A percentile compares a stretch with the other conserved stretches of the same genome.
These are phyloP conservation scores for Cladophialophora immunda DNA, from an alignment of 2,329 filamentous ascomycete species.

Conservation along the genomic window DNA sequence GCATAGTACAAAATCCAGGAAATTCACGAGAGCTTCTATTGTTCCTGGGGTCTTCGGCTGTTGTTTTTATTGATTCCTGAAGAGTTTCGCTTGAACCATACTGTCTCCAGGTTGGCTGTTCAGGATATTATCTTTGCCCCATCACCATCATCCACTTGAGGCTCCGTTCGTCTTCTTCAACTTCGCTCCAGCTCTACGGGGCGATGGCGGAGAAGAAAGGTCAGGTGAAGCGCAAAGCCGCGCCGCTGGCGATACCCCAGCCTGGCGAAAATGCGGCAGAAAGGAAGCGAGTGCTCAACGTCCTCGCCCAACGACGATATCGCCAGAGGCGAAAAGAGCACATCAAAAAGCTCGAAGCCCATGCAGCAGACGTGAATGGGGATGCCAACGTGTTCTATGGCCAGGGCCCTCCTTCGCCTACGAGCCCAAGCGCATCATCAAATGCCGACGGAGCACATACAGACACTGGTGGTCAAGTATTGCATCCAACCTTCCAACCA, in stretches of 20 bases:
- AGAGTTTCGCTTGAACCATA: background rate
- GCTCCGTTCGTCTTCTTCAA: background rate
- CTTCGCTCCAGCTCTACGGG: no score
- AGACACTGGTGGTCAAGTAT: background rate
- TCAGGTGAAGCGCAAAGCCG: constrained; percentile 35
- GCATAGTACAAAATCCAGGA: background rate
- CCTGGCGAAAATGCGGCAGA: constrained; percentile 62
- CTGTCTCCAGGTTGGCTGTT: background rate
- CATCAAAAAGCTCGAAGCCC: constrained; percentile 42
- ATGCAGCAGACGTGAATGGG: constrained; percentile 23
- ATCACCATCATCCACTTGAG: background rate
- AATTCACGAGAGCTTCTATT: background rate
- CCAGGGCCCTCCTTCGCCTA: background rate
- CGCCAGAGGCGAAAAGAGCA: constrained; percentile 44
- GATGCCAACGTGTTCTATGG: background rate
- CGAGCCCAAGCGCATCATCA: background rate
- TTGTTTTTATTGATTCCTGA: background rate
- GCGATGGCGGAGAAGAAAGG: constrained; percentile 10
- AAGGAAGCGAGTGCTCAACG: constrained; percentile 63
- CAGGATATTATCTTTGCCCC: background rate
- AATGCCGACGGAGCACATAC: background rate
- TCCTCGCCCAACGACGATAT: constrained; percentile 65
- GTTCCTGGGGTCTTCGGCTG: background rate
- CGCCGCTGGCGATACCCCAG: constrained; percentile 54
- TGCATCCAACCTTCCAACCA: background rate